phyloP scores from a whole-genome alignment of 306 rosid genomes.

The Ormosia semicastrata region DNA sequence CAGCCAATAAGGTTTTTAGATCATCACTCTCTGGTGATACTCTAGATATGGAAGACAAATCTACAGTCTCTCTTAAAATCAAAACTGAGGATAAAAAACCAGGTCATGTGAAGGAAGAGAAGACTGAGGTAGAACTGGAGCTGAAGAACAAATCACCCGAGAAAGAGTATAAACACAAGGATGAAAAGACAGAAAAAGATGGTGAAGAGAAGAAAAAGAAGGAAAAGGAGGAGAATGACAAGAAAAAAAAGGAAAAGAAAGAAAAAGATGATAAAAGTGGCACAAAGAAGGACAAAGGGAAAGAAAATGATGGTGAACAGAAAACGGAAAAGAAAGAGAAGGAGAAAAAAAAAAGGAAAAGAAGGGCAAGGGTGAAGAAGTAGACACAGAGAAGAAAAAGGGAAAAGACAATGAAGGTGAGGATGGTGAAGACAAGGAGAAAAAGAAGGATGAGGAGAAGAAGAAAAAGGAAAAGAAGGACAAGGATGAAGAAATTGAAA shows the following conservation, averaged over 20 bases:
- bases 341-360: background rate
- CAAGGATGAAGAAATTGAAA: no score
- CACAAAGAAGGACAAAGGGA: background rate
- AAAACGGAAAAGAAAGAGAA: background rate
- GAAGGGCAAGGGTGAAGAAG: background rate
- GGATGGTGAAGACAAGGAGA: background rate
- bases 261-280: slow-evolving; percentile 7
- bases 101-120: slow-evolving; percentile 38
- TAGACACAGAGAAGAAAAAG: background rate
- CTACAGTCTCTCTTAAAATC: slow-evolving; percentile 17
- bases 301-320: slow-evolving; percentile 12
- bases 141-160: slow-evolving; percentile 46
- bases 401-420: background rate
- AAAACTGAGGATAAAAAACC: slow-evolving; percentile 41
- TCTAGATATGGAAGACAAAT: slow-evolving; percentile 53
- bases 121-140: slow-evolving; percentile 38
- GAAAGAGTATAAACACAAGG: slow-evolving; percentile 36
- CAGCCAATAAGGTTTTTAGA: background rate
- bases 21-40: background rate
- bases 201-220: background rate
- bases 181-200: slow-evolving; percentile 22
- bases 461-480: no score
- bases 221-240: background rate
- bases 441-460: background rate
- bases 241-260: background rate